phyloP scores from a whole-genome alignment of 805 yeast species.

The Saccharomycopsis javanensis region DNA sequence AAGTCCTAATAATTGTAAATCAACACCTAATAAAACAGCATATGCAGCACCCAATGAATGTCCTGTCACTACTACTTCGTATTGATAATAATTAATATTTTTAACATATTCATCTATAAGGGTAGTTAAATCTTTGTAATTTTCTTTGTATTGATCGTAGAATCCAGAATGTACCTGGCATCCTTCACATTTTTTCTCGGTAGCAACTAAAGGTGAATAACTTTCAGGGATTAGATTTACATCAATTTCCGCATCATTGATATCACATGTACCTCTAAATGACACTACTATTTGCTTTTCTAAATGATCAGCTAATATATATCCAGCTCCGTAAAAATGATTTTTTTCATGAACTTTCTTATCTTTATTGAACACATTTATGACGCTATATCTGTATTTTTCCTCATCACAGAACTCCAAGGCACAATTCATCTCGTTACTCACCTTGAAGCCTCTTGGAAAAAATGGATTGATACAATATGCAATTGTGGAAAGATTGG shows the following conservation, averaged over 20 bases:
- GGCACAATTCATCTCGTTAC: constrained; percentile 8
- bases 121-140: constrained; percentile 25
- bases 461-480: constrained; percentile 6
- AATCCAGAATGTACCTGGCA: constrained; percentile 64
- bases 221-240: constrained; percentile 29
- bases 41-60: constrained; percentile 75
- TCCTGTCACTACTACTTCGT: constrained; percentile 48
- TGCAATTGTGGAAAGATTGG: constrained; percentile 15
- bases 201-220: constrained; percentile 25
- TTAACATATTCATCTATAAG: constrained; percentile 28
- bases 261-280: constrained; percentile 56
- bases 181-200: constrained; percentile 32
- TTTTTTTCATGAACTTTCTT: background rate
- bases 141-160: constrained; percentile 34
- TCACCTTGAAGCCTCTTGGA: background rate
- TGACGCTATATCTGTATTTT: constrained; percentile 5
- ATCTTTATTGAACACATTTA: constrained; percentile 10
- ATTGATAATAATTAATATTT: constrained; percentile 36
- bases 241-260: constrained; percentile 55
- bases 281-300: constrained; percentile 37
- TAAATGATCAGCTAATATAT: constrained; percentile 39
- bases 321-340: constrained; percentile 38
- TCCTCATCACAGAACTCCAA: constrained; percentile 13
- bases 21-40: constrained; percentile 54
- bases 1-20: constrained; percentile 43